A percentile compares a stretch with the other conserved stretches of the same genome.
Evolutionary conservation across 2,329 filamentous ascomycete species (phyloP).

Genomic region (Pyrenochaeta sp.): DNA sequence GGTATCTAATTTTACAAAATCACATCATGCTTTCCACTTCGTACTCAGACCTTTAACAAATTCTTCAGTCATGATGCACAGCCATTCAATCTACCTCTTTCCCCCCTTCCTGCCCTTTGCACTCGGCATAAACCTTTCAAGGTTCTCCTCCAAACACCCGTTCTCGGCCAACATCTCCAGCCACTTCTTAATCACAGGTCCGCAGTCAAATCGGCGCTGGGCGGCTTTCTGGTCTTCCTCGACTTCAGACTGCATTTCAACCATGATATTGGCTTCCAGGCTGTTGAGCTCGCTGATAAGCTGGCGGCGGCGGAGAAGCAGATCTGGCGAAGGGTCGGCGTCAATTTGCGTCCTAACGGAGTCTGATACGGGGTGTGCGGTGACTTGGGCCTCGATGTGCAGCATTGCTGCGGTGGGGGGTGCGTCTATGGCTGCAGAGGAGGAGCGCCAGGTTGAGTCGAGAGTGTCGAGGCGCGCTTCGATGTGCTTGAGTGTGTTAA

Average conservation of each 20-base stretch:
- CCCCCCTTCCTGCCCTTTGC: conserved; percentile 3
- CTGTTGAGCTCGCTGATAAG: conserved; percentile 31
- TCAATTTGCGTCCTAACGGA: conserved; percentile 23
- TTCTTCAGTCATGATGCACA: too few relatives aligned
- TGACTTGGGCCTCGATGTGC: conserved; percentile 21
- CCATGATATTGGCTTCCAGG: conserved; percentile 51
- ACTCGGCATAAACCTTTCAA: conserved; percentile 28
- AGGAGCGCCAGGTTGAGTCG: conserved; percentile 54
- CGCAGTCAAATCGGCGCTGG: conserved; percentile 71
- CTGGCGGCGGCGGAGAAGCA: conserved; percentile 26
- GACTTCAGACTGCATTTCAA: conserved; percentile 56
- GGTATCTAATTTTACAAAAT: too few relatives aligned
- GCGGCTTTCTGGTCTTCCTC: conserved; percentile 62
- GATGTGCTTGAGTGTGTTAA: conserved; percentile 53
- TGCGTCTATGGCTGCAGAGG: conserved; percentile 40
- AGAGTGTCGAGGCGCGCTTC: conserved; percentile 50
- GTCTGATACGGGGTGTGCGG: conserved; percentile 16
- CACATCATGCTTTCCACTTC: too few relatives aligned
- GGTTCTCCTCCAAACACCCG: conserved; percentile 59
- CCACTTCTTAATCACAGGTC: conserved; percentile 73
- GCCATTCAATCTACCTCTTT: neutral
- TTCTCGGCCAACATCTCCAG: conserved; percentile 72
- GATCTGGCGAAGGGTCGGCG: conserved; percentile 20
- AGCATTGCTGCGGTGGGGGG: conserved; percentile 22
- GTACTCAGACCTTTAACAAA: too few relatives aligned